Base-by-base conservation (phyloP, 192 early-diverging fungal species). In the Backusella macrospora region DNA sequence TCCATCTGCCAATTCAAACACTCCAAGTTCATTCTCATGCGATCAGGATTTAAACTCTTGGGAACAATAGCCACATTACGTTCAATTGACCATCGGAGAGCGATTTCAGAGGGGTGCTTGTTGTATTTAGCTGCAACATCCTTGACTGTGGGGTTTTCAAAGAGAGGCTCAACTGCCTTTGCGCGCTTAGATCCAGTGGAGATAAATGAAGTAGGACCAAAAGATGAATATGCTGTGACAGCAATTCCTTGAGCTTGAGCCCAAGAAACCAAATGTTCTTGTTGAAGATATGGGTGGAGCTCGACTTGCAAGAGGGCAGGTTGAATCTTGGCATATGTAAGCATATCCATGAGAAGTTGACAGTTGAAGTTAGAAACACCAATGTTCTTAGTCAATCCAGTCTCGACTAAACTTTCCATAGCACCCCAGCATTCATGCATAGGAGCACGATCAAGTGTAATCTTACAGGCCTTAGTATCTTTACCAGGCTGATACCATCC, bases 281-380 rank as follows among this genome's bases (percentile, higher is more conserved):
- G 91, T 38, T 87, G 90, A 29, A 92, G 83, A 74, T 91, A 94
- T 38, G 91, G 91, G 74, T 92, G 90, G 15, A 90, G 74, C 76
- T 95, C 94, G 29, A 94, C 80, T 77, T 38, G 4, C 16, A 16
- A 37, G 18, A 44, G 23, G 6, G 26, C 10, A 26, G 23, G 37
- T 15, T 7, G 65, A 38, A 37, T 42, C 39, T 79, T 75, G 40
- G 87, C 85, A 66, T 84, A 82, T 0, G 78, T 82, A 38, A 93
- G 70, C 13, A 94, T 48, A 40, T 91, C 83, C 82, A 88, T 78
- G n/a, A 81, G 34, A 23, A 66, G 26, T 37, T 75, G 73, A 18
- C 71, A 73, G 43, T 81, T 81, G 55, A 88, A 90, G 83, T 95
- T 95, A 68, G 90, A 90, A 15, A 94, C 83, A 65, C 94, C 94